phyloP scores from a whole-genome alignment of 2,329 filamentous ascomycete genomes.

The Microdochium bolleyi region DNA sequence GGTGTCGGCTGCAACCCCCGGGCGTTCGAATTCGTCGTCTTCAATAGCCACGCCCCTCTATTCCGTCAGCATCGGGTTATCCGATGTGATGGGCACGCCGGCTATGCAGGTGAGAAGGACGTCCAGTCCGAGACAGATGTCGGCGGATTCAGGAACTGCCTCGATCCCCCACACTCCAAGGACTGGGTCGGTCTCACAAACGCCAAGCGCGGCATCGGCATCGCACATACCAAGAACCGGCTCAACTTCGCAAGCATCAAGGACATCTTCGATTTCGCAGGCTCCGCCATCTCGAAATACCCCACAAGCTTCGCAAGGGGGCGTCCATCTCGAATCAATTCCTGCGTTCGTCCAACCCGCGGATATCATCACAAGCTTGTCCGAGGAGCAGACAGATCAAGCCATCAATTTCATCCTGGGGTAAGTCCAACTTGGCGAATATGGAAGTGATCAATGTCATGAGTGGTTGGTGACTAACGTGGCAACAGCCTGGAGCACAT shows the following conservation, averaged over 20 bases:
- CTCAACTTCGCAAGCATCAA: no score
- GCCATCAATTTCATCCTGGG: conserved; percentile 46
- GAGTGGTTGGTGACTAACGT: conserved; percentile 1
- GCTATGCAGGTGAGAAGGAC: conserved; percentile 29
- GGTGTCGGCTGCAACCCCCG: conserved; percentile 25
- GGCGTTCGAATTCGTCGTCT: background rate
- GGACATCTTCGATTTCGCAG: no score
- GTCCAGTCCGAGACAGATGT: conserved; percentile 5
- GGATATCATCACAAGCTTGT: conserved; percentile 7
- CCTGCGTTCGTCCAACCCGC: conserved; percentile 5
- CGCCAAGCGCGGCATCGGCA: no score
- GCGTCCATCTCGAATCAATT: background rate
- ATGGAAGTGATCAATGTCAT: no score
- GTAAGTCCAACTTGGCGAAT: conserved; percentile 22
- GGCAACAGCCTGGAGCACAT: conserved; percentile 38
- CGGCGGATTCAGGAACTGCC: background rate
- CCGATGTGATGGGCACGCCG: conserved; percentile 31
- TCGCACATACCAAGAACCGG: background rate
- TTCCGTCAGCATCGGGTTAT: conserved; percentile 27
- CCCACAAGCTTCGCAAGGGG: background rate
- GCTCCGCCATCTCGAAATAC: no score
- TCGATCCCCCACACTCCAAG: background rate
- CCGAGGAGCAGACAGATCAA: conserved; percentile 32
- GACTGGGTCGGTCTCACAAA: no score
- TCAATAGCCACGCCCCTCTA: conserved; percentile 9